Evolutionary conservation across 495 filamentous ascomycete genomes (phyloP).

Genomic region (Tuber microsphaerosporum): DNA sequence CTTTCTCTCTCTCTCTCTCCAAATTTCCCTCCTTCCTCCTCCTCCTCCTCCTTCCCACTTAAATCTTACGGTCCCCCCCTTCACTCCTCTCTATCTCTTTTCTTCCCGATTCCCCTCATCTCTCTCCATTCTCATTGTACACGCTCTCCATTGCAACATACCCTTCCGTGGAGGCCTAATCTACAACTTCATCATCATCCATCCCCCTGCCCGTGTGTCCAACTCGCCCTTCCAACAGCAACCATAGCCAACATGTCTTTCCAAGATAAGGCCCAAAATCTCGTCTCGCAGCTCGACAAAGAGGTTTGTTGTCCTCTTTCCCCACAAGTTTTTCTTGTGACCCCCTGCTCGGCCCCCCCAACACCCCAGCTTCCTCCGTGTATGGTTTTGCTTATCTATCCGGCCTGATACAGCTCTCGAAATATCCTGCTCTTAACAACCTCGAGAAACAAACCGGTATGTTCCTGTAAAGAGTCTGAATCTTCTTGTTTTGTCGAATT

Average conservation of each 20-base stretch:
- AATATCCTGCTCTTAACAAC: conserved; percentile 90
- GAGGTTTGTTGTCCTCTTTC: conserved; percentile 60
- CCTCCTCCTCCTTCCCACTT: background rate
- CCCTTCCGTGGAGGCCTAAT: background rate
- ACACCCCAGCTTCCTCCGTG: background rate
- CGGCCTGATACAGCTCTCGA: conserved; percentile 64
- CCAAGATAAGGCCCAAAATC: conserved; percentile 85
- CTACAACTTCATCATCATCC: background rate
- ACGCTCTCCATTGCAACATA: background rate
- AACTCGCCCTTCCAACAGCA: background rate
- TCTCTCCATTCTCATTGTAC: background rate
- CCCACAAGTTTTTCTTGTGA: conserved; percentile 3
- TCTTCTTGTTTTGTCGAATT: background rate
- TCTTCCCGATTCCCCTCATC: background rate
- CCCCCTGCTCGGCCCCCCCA: conserved; percentile 13
- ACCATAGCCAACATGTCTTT: conserved; percentile 56
- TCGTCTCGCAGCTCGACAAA: conserved; percentile 88
- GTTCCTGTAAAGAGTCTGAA: background rate
- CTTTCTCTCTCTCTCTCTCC: background rate
- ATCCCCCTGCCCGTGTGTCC: background rate
- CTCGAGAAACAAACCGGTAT: conserved; percentile 84
- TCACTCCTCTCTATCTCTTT: background rate
- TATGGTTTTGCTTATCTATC: conserved; percentile 32
- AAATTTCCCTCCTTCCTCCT: background rate
- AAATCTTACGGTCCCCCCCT: background rate